Evolutionary conservation across 306 rosid species (phyloP), one percentile per base, ranked within the genome.

Genomic region (Cyamopsis tetragonoloba): DNA sequence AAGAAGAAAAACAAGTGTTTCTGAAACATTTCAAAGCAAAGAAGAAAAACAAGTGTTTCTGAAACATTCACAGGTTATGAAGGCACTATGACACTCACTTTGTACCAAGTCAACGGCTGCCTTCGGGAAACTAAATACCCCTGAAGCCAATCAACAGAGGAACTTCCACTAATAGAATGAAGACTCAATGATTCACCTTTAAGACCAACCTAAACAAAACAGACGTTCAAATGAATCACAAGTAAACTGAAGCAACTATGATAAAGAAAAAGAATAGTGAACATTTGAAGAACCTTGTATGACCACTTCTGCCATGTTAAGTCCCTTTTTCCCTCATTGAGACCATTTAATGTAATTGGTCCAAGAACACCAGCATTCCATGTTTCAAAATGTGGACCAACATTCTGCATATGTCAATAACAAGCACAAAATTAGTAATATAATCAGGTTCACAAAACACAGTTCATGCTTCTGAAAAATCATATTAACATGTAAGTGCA

Each of bases 261-360:
- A 62, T 62, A 66, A 34, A 70, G 58, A 50, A 18, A 49, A 71
- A 53, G 43, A 34, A 37, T 14, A 4, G 34, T 15, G 28, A 61
- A 53, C 20, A 70, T 7, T 35, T 20, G 43, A 73, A 34, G 49
- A 75, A 93, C 97, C 97, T 95, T 90, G 86, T 95, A 95, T 34
- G 99, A 78, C 97, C 99, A 91, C 66, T 95, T 95, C 84, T 90
- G 99, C 99, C 99, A 90, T 24, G 95, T 80, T 79, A 90, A 87
- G 83, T 90, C 99, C 76, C 96, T 86, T 72, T 83, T 85, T 37
- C 99, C 97, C 79, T 86, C 95, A n/a, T 90, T 82, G 57, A 95
- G 97, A 78, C 92, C 97, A 53, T 60, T 80, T 72, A 95, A 77
- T 20, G 92, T 51, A 63, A 90, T 83, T 11, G 97, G 99, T 50